Evolutionary conservation across 192 early-diverging fungal species (phyloP).

Genomic region (Cetraspora pellucida): DNA sequence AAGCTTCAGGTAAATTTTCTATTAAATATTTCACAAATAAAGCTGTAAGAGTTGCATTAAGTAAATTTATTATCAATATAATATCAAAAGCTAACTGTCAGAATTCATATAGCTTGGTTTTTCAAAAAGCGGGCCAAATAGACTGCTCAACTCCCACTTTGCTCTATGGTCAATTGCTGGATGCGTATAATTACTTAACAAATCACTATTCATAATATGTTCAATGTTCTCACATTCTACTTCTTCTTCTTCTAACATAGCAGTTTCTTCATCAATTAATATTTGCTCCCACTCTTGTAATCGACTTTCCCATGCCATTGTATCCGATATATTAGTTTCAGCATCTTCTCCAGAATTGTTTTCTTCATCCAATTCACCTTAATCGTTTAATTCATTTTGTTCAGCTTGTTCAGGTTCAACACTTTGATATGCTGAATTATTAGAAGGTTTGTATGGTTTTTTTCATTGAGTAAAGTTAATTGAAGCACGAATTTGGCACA

Average conservation of each 20-base stretch:
- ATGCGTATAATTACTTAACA: slow-evolving; percentile 17
- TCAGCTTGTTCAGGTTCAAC: too few species aligned
- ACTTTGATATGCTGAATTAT: too few species aligned
- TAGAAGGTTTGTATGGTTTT: too few species aligned
- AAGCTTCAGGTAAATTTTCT: too few species aligned
- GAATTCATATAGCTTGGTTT: too few species aligned
- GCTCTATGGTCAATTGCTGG: background rate
- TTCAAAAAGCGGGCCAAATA: background rate
- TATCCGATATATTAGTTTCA: background rate
- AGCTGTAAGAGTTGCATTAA: too few species aligned
- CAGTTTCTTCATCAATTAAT: background rate
- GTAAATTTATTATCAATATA: too few species aligned
- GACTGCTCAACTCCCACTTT: background rate
- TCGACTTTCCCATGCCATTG: background rate
- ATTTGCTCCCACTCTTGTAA: slow-evolving; percentile 7
- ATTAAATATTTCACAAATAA: too few species aligned
- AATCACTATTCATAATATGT: background rate
- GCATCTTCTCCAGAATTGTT: background rate
- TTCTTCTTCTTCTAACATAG: background rate
- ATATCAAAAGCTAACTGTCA: too few species aligned
- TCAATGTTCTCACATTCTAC: background rate
- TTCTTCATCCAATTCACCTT: background rate
- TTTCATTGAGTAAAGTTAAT: too few species aligned
- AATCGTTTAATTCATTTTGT: background rate
- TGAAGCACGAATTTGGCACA: too few species aligned